These are phyloP conservation scores for Aspergillus leporis DNA, from an alignment of 495 filamentous ascomycete species.

Conservation along the genomic window DNA sequence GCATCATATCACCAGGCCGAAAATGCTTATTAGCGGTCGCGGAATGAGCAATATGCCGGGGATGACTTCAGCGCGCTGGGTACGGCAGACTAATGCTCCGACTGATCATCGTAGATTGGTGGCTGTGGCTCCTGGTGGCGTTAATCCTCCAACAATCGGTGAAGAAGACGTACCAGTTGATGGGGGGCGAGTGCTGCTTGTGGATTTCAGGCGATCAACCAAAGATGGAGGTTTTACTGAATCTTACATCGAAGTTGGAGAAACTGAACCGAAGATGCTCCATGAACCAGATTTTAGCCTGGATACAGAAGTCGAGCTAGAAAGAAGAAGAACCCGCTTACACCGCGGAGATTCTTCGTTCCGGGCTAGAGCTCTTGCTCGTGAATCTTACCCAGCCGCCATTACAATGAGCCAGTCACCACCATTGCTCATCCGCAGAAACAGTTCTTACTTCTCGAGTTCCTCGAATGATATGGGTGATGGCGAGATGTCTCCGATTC, in stretches of 20 bases:
- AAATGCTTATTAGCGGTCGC: slow-evolving; percentile 38
- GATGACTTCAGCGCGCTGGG: slow-evolving; percentile 45
- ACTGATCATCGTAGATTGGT: slow-evolving; percentile 53
- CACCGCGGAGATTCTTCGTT: slow-evolving; percentile 32
- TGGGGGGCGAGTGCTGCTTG: slow-evolving; percentile 72
- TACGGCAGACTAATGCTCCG: slow-evolving; percentile 22
- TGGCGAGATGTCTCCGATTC: slow-evolving; percentile 22
- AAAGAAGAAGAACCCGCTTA: slow-evolving; percentile 65
- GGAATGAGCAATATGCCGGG: slow-evolving; percentile 43
- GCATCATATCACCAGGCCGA: slow-evolving; percentile 36
- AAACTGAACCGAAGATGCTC: slow-evolving; percentile 64
- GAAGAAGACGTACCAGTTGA: slow-evolving; percentile 80
- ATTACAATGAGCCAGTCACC: slow-evolving; percentile 15
- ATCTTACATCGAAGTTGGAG: slow-evolving; percentile 73
- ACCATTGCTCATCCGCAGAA: slow-evolving; percentile 21
- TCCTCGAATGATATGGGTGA: slow-evolving; percentile 21
- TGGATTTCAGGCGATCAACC: slow-evolving; percentile 70
- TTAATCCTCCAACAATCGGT: slow-evolving; percentile 60
- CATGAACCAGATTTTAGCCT: slow-evolving; percentile 76
- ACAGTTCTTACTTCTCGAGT: slow-evolving; percentile 26
- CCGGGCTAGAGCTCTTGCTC: slow-evolving; percentile 19
- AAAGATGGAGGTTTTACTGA: slow-evolving; percentile 55
- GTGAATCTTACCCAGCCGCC: slow-evolving; percentile 27
- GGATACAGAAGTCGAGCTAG: slow-evolving; percentile 79
- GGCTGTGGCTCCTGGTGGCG: slow-evolving; percentile 73